These are phyloP conservation scores for Russula sp. DNA, from an alignment of 768 basidiomycete species.

Conservation along the genomic window DNA sequence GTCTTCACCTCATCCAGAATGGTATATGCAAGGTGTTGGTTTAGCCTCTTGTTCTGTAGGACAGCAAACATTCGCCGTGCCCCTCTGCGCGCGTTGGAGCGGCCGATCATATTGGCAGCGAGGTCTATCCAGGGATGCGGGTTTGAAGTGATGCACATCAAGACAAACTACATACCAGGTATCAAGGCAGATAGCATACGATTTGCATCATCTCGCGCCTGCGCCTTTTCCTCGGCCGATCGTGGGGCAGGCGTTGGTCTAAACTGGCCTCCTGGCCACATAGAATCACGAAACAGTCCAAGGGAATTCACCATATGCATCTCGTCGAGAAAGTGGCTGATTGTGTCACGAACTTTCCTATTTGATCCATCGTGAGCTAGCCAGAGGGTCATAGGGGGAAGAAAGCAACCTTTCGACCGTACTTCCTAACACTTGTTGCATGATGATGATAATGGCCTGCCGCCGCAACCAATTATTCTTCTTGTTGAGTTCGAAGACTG, in stretches of 20 bases:
- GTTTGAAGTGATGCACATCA: neutral
- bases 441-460: constrained; percentile 92
- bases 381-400: neutral
- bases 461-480: constrained; percentile 94
- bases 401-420: constrained; percentile 80
- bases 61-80: constrained; percentile 91
- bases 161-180: constrained; percentile 51
- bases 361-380: neutral
- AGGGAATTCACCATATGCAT: constrained; percentile 62
- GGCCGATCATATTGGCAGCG: constrained; percentile 97
- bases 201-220: constrained; percentile 81
- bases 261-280: constrained; percentile 85
- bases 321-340: constrained; percentile 58
- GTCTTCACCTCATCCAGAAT: constrained; percentile 78
- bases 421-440: constrained; percentile 92
- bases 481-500: constrained; percentile 92
- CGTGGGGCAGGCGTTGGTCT: constrained; percentile 56
- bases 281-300: constrained; percentile 54
- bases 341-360: constrained; percentile 83
- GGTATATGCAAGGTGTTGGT: constrained; percentile 86
- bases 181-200: constrained; percentile 85
- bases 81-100: constrained; percentile 88
- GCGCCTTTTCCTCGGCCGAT: constrained; percentile 70
- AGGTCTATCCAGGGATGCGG: constrained; percentile 48
- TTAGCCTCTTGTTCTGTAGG: constrained; percentile 87